Evolutionary conservation across 441 rosid species (phyloP).

Genomic region (Corymbia calophylla): DNA sequence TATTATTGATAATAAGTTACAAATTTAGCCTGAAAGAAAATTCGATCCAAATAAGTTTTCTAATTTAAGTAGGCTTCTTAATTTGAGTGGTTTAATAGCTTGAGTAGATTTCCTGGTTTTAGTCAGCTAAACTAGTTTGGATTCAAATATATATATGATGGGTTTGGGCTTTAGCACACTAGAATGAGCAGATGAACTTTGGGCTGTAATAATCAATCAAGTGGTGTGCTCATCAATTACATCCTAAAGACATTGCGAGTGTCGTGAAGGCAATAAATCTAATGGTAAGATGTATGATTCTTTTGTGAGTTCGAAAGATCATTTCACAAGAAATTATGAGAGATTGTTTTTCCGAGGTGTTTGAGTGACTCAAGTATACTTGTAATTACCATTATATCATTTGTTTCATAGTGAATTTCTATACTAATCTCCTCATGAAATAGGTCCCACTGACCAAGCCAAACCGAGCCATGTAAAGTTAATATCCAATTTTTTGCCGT

Average conservation of each 20-base stretch:
- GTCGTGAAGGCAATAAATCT: background rate
- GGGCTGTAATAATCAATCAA: background rate
- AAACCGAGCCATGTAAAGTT: background rate
- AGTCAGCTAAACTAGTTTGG: background rate
- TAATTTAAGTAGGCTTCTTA: no score
- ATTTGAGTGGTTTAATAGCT: rapidly evolving
- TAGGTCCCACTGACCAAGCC: rapidly evolving
- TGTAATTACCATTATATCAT: background rate
- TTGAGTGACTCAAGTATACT: no score
- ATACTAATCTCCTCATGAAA: background rate
- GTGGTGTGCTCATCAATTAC: rapidly evolving
- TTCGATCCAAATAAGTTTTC: background rate
- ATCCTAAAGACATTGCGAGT: background rate
- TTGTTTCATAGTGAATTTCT: background rate
- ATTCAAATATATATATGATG: background rate
- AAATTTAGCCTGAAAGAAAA: background rate
- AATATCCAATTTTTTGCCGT: background rate
- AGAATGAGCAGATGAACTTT: background rate
- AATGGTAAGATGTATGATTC: background rate
- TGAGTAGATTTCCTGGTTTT: background rate
- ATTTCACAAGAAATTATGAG: background rate
- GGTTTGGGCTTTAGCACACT: background rate
- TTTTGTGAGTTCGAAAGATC: background rate
- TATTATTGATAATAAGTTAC: background rate
- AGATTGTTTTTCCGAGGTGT: background rate